Evolutionary conservation across 1,284 basidiomycete genomes (phyloP).

Genomic region (Irpex sp.): DNA sequence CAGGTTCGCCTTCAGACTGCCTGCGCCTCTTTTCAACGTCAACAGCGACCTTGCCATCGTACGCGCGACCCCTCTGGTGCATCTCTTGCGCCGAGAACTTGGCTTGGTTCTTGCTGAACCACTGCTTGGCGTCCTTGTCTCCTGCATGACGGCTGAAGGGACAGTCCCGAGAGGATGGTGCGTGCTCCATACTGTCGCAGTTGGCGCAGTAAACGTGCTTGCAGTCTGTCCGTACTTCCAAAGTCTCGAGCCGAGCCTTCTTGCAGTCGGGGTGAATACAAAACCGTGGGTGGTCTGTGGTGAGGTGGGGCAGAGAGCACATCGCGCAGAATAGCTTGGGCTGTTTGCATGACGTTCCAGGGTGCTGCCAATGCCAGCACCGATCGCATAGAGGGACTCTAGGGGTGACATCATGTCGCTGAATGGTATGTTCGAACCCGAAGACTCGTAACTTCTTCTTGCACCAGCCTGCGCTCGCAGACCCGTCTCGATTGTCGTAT

Average conservation of each 20-base stretch:
- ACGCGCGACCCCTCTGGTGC: neutral
- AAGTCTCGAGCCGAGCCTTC: neutral
- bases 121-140: constrained; percentile 1
- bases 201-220: constrained; percentile 6
- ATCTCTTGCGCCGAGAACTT: constrained; percentile 6
- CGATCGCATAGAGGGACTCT: constrained; percentile 6
- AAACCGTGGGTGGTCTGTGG: neutral
- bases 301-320: constrained; percentile 6
- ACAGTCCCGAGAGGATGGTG: constrained; percentile 5
- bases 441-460: constrained; percentile 2
- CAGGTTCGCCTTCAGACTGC: neutral
- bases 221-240: constrained; percentile 1
- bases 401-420: neutral
- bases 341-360: neutral
- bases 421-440: neutral
- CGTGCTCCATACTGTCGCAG: constrained; percentile 6
- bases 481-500: constrained; percentile 6
- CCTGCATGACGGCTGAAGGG: constrained; percentile 6
- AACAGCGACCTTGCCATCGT: constrained; percentile 5
- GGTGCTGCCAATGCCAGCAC: constrained; percentile 9
- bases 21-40: neutral
- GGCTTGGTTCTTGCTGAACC: constrained; percentile 1
- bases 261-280: constrained; percentile 4
- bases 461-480: constrained; percentile 6
- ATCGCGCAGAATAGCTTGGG: constrained; percentile 5